phyloP scores from a whole-genome alignment of 495 filamentous ascomycete genomes.

The Trichoderma virens region DNA sequence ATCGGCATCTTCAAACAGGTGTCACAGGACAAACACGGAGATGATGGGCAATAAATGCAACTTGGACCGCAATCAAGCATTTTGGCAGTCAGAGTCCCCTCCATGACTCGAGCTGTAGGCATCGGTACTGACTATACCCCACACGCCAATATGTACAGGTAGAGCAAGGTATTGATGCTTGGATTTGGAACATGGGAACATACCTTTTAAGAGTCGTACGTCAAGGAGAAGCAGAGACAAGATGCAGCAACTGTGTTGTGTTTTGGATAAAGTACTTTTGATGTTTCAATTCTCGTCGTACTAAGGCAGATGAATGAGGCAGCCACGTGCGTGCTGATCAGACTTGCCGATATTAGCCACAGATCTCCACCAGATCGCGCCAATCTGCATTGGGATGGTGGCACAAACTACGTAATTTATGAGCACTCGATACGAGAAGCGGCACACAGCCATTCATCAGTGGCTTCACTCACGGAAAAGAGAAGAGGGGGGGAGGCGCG shows the following conservation, averaged over 20 bases:
- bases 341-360: not conserved
- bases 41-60: too few relatives aligned
- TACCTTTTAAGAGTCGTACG: not conserved
- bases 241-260: too few relatives aligned
- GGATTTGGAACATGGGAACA: too few relatives aligned
- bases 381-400: conserved; percentile 6
- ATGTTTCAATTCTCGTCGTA: too few relatives aligned
- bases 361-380: conserved; percentile 6
- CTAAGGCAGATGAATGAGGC: not conserved
- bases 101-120: too few relatives aligned
- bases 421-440: not conserved
- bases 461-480: not conserved
- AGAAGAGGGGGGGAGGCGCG: not conserved
- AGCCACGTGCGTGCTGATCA: not conserved
- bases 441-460: not conserved
- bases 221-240: not conserved
- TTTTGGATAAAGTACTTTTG: too few relatives aligned
- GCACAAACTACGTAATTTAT: not conserved
- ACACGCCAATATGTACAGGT: too few relatives aligned
- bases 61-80: too few relatives aligned
- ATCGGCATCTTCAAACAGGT: not conserved
- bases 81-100: too few relatives aligned
- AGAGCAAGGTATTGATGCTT: too few relatives aligned
- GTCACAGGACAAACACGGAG: too few relatives aligned
- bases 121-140: too few relatives aligned